These are phyloP conservation scores for Echinochloa phyllopogon DNA, from an alignment of 176 grass and related monocot species.

Conservation along the genomic window DNA sequence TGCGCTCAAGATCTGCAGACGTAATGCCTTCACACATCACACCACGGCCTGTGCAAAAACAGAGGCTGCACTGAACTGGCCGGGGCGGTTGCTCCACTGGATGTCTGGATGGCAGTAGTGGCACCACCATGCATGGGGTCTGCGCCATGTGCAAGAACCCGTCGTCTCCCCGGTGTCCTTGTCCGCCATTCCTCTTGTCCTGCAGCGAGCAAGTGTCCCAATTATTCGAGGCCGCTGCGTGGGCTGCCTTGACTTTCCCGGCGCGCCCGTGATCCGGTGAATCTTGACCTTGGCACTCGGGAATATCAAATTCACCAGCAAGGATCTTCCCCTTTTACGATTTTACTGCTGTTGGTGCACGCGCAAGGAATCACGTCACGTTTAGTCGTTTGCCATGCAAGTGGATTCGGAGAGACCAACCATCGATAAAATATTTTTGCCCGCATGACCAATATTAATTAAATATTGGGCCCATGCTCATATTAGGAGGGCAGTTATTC, in stretches of 20 bases:
- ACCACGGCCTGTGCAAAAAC: neutral
- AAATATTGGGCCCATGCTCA: neutral
- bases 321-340: neutral
- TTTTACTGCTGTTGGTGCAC: conserved; percentile 22
- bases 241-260: neutral
- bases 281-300: conserved; percentile 25
- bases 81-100: neutral
- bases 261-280: conserved; percentile 22
- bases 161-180: neutral
- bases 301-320: neutral
- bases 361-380: neutral
- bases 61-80: neutral
- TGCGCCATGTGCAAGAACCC: neutral
- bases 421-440: neutral
- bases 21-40: neutral
- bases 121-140: neutral
- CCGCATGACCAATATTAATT: neutral
- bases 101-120: neutral
- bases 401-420: neutral
- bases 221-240: neutral
- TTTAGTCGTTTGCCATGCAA: neutral
- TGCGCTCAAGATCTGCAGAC: neutral
- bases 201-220: conserved; percentile 24
- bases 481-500: neutral
- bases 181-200: neutral